Conservation (phyloP, 768 basidiomycete species). For the Cystofilobasidium macerans region DNA sequence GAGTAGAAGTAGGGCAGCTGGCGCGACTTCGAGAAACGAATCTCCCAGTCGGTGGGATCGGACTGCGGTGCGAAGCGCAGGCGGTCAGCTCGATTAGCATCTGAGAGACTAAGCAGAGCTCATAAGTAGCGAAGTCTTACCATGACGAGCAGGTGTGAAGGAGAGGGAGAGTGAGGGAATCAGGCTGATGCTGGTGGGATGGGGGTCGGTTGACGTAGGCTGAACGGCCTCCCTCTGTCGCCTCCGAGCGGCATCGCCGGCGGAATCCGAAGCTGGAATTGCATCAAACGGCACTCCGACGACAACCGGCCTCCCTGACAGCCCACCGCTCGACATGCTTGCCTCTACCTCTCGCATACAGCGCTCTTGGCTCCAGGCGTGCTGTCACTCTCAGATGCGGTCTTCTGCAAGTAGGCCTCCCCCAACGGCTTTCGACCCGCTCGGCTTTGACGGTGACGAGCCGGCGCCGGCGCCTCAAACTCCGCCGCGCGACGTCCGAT, state of each 20-base stretch:
- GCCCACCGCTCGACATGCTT: neutral
- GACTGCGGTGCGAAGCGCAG: neutral
- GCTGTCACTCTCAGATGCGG: too few species aligned
- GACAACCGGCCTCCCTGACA: neutral
- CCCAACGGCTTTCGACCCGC: neutral
- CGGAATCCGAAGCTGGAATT: too few species aligned
- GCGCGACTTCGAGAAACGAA: slow-evolving; percentile 25
- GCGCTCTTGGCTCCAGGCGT: neutral
- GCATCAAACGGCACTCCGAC: neutral
- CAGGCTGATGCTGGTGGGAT: neutral
- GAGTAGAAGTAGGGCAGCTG: slow-evolving; percentile 75
- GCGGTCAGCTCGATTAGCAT: neutral
- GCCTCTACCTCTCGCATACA: neutral
- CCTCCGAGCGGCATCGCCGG: too few species aligned
- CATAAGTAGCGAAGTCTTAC: neutral
- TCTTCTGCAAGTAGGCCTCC: too few species aligned
- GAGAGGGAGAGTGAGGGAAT: too few species aligned
- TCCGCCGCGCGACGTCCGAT: neutral
- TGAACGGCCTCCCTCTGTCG: neutral
- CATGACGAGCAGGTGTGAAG: neutral
- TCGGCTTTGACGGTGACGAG: neutral
- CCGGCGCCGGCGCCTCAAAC: neutral
- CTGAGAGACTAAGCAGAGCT: too few species aligned
- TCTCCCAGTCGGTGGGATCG: slow-evolving; percentile 13
- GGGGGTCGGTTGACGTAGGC: neutral